Conservation (phyloP, 371 early-diverging fungal genomes). For the Catenaria anguillulae region DNA sequence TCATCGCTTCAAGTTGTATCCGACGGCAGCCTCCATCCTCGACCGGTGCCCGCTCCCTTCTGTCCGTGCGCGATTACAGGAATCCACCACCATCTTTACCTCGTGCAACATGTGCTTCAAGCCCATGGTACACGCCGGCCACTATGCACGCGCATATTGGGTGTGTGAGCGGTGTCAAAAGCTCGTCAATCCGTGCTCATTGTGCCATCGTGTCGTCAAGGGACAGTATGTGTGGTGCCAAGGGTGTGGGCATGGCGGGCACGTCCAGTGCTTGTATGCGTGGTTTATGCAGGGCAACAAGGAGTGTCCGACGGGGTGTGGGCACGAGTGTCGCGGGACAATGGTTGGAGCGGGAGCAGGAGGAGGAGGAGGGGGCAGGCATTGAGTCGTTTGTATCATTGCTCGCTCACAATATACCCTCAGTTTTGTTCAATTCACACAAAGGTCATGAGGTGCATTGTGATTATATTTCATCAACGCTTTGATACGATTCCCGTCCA, state of each 20-base stretch:
- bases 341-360: no score
- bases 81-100: constrained; percentile 56
- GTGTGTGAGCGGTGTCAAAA: constrained; percentile 55
- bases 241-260: constrained; percentile 29
- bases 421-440: no score
- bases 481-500: no score
- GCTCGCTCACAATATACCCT: no score
- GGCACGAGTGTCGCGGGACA: constrained; percentile 22
- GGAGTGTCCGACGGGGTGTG: constrained; percentile 23
- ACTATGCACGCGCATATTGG: constrained; percentile 41
- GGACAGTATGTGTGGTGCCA: constrained; percentile 27
- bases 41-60: constrained; percentile 37
- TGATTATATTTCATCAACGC: no score
- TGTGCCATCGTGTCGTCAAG: constrained; percentile 33
- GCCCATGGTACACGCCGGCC: constrained; percentile 32
- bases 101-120: constrained; percentile 55
- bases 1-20: constrained; percentile 58
- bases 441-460: no score
- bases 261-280: constrained; percentile 20
- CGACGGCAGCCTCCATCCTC: constrained; percentile 45
- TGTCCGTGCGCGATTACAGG: constrained; percentile 42
- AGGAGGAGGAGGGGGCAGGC: no score
- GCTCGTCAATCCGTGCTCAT: constrained; percentile 46
- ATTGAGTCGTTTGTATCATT: no score
- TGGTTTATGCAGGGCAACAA: constrained; percentile 14